A percentile compares a stretch with the other conserved stretches of the same genome.
Evolutionary conservation across 2,329 filamentous ascomycete species (phyloP).

Genomic region (Didymella sp.): DNA sequence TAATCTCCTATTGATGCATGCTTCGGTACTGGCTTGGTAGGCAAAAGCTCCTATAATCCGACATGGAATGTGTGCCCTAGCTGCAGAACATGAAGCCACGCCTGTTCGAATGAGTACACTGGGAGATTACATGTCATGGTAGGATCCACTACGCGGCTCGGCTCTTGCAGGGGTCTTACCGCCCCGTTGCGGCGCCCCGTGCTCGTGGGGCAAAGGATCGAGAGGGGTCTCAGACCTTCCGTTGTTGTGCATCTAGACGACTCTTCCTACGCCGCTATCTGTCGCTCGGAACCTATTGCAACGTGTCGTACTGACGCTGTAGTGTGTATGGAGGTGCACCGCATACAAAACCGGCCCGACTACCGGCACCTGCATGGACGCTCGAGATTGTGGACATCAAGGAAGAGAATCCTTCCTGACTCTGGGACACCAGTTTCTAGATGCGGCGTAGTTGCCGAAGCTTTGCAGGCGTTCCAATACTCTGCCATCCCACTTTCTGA

Average conservation of each 20-base stretch:
- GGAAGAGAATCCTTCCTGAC: constrained; percentile 4
- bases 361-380: background rate
- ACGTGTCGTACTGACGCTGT: background rate
- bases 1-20: constrained; percentile 9
- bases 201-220: background rate
- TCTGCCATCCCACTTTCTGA: constrained; percentile 4
- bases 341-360: background rate
- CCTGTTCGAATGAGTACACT: constrained; percentile 1
- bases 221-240: background rate
- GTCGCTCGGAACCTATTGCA: background rate
- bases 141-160: constrained; percentile 12
- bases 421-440: constrained; percentile 8
- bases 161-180: constrained; percentile 16
- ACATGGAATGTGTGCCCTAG: constrained; percentile 5
- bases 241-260: background rate
- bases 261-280: background rate
- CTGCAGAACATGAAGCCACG: background rate
- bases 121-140: constrained; percentile 12
- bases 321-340: background rate
- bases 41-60: background rate
- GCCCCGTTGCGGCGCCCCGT: constrained; percentile 3
- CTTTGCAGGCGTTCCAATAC: constrained; percentile 8
- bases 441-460: constrained; percentile 12
- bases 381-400: background rate
- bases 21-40: constrained; percentile 3